Conservation (phyloP, 2,329 filamentous ascomycete species). For the Westerdykella aurantiaca region DNA sequence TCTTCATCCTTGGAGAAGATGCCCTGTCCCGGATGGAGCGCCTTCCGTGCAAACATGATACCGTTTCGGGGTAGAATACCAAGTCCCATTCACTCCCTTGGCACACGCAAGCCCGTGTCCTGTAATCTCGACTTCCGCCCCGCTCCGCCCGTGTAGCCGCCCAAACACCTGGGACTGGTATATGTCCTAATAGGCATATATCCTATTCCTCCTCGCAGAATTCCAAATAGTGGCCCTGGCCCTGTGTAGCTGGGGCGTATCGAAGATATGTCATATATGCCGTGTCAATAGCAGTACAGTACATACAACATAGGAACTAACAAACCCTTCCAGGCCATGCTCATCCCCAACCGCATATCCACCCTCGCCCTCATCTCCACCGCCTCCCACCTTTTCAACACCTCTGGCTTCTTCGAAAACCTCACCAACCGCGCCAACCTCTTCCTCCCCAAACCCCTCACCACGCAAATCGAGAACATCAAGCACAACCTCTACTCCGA, state of each 20-base stretch:
- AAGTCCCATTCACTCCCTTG: constrained; percentile 6
- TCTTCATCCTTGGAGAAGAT: constrained; percentile 5
- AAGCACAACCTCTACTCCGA: constrained; percentile 61
- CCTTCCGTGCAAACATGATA: constrained; percentile 18
- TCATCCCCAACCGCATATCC: constrained; percentile 46
- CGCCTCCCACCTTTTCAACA: constrained; percentile 44
- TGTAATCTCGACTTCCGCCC: constrained; percentile 15
- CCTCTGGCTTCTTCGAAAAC: constrained; percentile 54
- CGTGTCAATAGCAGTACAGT: too few species aligned
- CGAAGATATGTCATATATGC: neutral
- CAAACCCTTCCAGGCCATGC: constrained; percentile 25
- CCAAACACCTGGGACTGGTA: too few species aligned
- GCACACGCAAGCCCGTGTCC: constrained; percentile 15
- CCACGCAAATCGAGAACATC: constrained; percentile 59
- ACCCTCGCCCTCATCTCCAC: constrained; percentile 49
- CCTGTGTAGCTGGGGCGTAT: neutral
- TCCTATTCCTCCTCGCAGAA: too few species aligned
- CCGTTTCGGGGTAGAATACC: constrained; percentile 9
- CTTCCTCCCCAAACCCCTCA: constrained; percentile 63
- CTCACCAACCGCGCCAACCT: constrained; percentile 53
- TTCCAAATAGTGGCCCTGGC: neutral
- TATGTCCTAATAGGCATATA: too few species aligned
- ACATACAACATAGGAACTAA: too few species aligned
- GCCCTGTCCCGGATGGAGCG: constrained; percentile 16
- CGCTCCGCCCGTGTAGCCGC: constrained; percentile 6